phyloP scores from a whole-genome alignment of 768 basidiomycete genomes.

The Trametes meyenii region DNA sequence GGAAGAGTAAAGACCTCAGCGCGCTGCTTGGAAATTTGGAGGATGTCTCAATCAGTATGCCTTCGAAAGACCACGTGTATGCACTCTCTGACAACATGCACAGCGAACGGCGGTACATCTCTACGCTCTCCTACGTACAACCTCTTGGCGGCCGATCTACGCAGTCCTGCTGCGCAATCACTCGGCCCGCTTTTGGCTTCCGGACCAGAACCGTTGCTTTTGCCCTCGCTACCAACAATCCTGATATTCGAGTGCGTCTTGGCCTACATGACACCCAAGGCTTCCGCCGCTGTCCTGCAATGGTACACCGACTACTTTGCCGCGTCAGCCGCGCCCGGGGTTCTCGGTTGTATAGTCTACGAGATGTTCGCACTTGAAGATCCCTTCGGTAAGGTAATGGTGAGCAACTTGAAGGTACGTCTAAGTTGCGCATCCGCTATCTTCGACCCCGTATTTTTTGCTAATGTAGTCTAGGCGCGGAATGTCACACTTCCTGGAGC shows the following conservation, averaged over 20 bases:
- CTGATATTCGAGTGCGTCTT: slow-evolving; percentile 93
- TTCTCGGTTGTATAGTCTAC: slow-evolving; percentile 71
- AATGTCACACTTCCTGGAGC: slow-evolving; percentile 77
- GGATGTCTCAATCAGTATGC: slow-evolving; percentile 48
- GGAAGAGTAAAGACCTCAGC: slow-evolving; percentile 62
- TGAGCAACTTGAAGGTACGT: slow-evolving; percentile 77
- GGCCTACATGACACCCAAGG: slow-evolving; percentile 75
- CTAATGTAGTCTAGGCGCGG: slow-evolving; percentile 50
- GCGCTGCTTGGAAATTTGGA: slow-evolving; percentile 50
- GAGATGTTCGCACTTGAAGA: slow-evolving; percentile 94
- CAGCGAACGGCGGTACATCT: slow-evolving; percentile 65
- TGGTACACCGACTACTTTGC: slow-evolving; percentile 73
- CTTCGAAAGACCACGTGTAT: not conserved
- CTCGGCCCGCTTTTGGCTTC: slow-evolving; percentile 45
- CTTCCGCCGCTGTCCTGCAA: slow-evolving; percentile 59
- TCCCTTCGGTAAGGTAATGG: slow-evolving; percentile 91
- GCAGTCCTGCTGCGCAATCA: slow-evolving; percentile 52
- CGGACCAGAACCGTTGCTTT: slow-evolving; percentile 46
- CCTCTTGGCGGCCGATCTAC: slow-evolving; percentile 79
- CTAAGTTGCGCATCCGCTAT: not conserved
- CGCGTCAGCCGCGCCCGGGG: slow-evolving; percentile 19
- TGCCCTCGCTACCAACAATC: slow-evolving; percentile 72
- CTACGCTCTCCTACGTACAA: slow-evolving; percentile 62
- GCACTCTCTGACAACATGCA: not conserved
- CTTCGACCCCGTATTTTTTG: not conserved